Conservation (phyloP, 208 protist species). For the Crithidia bombi region DNA sequence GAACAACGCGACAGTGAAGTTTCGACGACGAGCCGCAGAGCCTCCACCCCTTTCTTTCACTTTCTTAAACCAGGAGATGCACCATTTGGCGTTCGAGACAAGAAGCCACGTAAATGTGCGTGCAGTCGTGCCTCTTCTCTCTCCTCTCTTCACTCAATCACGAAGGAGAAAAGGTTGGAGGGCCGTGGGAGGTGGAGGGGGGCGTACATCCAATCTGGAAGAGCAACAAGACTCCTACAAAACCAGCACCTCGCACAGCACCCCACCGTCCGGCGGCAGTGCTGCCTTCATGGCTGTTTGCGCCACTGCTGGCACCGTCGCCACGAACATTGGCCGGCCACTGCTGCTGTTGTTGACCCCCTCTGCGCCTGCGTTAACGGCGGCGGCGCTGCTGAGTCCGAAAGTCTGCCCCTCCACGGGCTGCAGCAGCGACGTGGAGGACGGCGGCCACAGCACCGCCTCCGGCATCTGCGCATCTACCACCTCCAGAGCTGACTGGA, state of each 20-base stretch:
- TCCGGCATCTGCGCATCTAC: constrained; percentile 42
- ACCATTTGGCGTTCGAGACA: too few species aligned
- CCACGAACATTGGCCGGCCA: constrained; percentile 5
- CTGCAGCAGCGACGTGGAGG: constrained; percentile 19
- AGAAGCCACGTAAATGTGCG: too few species aligned
- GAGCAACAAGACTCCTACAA: too few species aligned
- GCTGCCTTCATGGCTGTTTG: constrained; percentile 23
- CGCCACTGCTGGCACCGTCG: constrained; percentile 22
- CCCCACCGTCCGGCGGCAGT: constrained; percentile 3
- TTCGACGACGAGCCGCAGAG: too few species aligned
- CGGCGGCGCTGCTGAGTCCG: neutral
- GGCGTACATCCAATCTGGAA: too few species aligned
- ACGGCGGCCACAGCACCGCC: constrained; percentile 55
- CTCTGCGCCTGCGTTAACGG: neutral
- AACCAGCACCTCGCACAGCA: constrained; percentile 54
- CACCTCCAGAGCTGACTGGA: constrained; percentile 49
- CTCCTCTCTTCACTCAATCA: too few species aligned
- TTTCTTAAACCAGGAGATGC: too few species aligned
- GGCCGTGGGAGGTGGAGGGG: too few species aligned
- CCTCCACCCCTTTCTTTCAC: too few species aligned
- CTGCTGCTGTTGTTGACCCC: neutral
- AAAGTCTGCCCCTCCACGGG: constrained; percentile 1
- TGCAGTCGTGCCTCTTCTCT: too few species aligned
- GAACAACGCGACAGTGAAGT: too few species aligned
- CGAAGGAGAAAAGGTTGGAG: too few species aligned